Evolutionary conservation across 108 stramenopile species (phyloP).

Genomic region (Fragilariopsis cylindrus): DNA sequence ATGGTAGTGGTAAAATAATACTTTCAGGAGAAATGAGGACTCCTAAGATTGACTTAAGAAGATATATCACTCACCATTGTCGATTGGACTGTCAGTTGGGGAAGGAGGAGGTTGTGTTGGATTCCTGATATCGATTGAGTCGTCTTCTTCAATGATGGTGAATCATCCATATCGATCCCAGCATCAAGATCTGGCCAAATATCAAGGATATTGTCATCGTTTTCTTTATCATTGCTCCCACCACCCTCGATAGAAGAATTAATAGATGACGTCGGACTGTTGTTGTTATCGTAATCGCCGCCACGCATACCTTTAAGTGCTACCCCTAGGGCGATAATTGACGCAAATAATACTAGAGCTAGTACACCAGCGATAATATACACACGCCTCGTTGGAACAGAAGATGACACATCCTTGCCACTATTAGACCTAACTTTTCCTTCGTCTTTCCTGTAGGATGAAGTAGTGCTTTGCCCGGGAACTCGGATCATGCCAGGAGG

Average conservation of each 20-base stretch:
- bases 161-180: neutral
- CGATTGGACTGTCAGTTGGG: too few relatives aligned
- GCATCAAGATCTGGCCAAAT: conserved; percentile 14
- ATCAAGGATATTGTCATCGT: neutral
- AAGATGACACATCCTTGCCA: neutral
- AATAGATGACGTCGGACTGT: neutral
- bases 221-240: neutral
- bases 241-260: neutral
- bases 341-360: conserved; percentile 6
- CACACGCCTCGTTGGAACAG: conserved; percentile 10
- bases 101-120: neutral
- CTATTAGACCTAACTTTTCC: neutral
- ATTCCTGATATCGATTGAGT: neutral
- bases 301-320: conserved; percentile 10
- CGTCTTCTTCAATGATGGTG: neutral
- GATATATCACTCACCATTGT: too few relatives aligned
- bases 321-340: conserved; percentile 14
- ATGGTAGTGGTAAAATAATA: neutral
- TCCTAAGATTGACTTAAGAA: neutral
- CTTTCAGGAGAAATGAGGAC: neutral
- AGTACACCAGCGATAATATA: conserved; percentile 7
- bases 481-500: conserved; percentile 18
- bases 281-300: neutral
- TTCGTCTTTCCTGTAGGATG: neutral
- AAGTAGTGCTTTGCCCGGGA: neutral